Evolutionary conservation across 192 early-diverging fungal species (phyloP), one percentile per base, ranked within the genome.

Genomic region (Gryganskiella cystojenkinii): DNA sequence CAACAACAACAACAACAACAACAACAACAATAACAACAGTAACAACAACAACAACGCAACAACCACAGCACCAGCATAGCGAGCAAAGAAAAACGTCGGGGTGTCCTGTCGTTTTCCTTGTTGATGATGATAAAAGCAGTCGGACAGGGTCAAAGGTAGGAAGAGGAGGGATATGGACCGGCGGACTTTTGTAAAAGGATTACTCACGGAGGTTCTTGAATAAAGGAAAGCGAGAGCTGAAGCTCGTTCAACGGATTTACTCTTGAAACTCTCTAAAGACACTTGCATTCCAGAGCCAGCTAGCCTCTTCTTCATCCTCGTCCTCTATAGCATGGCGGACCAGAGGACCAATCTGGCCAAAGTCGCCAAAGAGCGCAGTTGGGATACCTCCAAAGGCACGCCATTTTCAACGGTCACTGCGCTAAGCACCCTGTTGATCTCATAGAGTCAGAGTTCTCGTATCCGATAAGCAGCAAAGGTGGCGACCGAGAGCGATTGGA

Each of bases 261-360:
- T 9, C n/a, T 37, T 31, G 25, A n/a, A 25, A 49, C 9, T 24
- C 31, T 19, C 4, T 7, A 17, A 40, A 10, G 3, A 30, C 52
- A 54, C 33, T 9, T 7, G 14, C n/a, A n/a, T 19, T 37, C 14
- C 56, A 28, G 3, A 44, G 7, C 3, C 66, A 25, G 25, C 61
- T 37, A 17, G 61, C 27, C 25, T 45, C 42, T 46, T 71, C 53
- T 22, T n/a, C n/a, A n/a, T n/a, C n/a, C n/a, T n/a, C n/a, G n/a
- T n/a, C n/a, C n/a, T n/a, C n/a, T n/a, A n/a, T n/a, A n/a, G n/a
- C n/a, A n/a, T n/a, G n/a, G n/a, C n/a, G n/a, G n/a, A n/a, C n/a
- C n/a, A n/a, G n/a, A n/a, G n/a, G n/a, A n/a, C n/a, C n/a, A n/a
- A n/a, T n/a, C n/a, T n/a, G n/a, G n/a, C n/a, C n/a, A n/a, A n/a